Evolutionary conservation across 2,329 filamentous ascomycete genomes (phyloP), one percentile per base, ranked within the genome.

Genomic region (Aureobasidium pullulans): DNA sequence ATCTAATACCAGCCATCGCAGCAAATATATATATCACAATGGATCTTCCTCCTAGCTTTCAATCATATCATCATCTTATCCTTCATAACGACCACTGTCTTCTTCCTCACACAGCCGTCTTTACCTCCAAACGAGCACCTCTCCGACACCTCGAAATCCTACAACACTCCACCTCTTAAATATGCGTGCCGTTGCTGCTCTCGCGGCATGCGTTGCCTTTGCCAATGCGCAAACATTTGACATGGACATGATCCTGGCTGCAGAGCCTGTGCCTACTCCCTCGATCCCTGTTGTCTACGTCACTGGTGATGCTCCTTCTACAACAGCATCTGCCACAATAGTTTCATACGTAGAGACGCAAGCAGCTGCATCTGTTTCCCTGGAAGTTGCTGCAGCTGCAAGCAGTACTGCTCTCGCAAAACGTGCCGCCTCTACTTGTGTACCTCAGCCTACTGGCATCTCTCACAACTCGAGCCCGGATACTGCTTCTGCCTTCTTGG

Each of bases 151-250:
- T 32, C 6, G 29, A 19, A 8, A 1, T 13, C 16, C 9, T 16
- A 5, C 13, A 9, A 13, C 2, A 8, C n/a, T 29, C 0, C 10
- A 19, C 7, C 34, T 31, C 2, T 40, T 19, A 29, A 23, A 2
- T 1, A 36, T 48, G 46, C 46, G 46, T 36, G 46, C 19, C 34
- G 19, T 31, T 13, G 15, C 23, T 40, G 48, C 48, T 52, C 13
- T 40, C n/a, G 52, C 52, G 6, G 52, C 52, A 34, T 36, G 34
- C 29, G 39, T 40, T n/a, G 52, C 52, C 39, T 43, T 56, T 19
- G 52, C 52, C n/a, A 28, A 57, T 23, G 60, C 63, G 28, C 62
- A 62, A 16, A 53, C 61, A 23, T 63, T 65, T 29, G 52, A 61
- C 19, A 54, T 59, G 37, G 62, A 62, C 48, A 34, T 64, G 31